Evolutionary conservation across 1,139 yeast species (phyloP).

Genomic region (Kazachstania sp.): DNA sequence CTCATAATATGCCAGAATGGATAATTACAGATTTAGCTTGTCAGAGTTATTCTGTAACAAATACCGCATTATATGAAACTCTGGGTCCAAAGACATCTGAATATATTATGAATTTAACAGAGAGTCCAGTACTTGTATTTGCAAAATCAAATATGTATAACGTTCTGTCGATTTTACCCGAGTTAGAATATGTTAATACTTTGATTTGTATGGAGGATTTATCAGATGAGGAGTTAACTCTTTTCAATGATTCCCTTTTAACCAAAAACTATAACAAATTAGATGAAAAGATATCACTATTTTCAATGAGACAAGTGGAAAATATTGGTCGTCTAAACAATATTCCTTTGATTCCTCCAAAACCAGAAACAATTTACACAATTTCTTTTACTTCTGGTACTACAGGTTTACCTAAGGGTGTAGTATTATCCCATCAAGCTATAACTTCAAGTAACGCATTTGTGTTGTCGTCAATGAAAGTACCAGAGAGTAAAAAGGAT

Average conservation of each 20-base stretch:
- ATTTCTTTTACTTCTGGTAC: slow-evolving; percentile 76
- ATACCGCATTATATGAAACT: slow-evolving; percentile 59
- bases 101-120: slow-evolving; percentile 49
- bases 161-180: slow-evolving; percentile 36
- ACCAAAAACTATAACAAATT: slow-evolving; percentile 12
- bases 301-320: slow-evolving; percentile 46
- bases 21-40: slow-evolving; percentile 52
- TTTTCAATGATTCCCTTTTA: slow-evolving; percentile 20
- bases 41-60: slow-evolving; percentile 41
- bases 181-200: slow-evolving; percentile 34
- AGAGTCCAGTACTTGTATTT: slow-evolving; percentile 47
- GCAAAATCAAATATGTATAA: slow-evolving; percentile 41
- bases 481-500: slow-evolving; percentile 12
- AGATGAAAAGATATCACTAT: slow-evolving; percentile 30
- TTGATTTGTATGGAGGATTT: slow-evolving; percentile 48
- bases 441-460: slow-evolving; percentile 43
- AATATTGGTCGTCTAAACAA: slow-evolving; percentile 45
- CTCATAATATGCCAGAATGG: slow-evolving; percentile 56
- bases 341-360: slow-evolving; percentile 42
- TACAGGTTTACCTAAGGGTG: slow-evolving; percentile 71
- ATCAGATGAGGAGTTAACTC: slow-evolving; percentile 32
- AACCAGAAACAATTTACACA: slow-evolving; percentile 48
- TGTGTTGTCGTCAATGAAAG: slow-evolving; percentile 20
- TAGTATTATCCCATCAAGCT: slow-evolving; percentile 47
- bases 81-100: slow-evolving; percentile 52